Evolutionary conservation across 352 stramenopile species (phyloP).

Genomic region (Pythium utonaiense): DNA sequence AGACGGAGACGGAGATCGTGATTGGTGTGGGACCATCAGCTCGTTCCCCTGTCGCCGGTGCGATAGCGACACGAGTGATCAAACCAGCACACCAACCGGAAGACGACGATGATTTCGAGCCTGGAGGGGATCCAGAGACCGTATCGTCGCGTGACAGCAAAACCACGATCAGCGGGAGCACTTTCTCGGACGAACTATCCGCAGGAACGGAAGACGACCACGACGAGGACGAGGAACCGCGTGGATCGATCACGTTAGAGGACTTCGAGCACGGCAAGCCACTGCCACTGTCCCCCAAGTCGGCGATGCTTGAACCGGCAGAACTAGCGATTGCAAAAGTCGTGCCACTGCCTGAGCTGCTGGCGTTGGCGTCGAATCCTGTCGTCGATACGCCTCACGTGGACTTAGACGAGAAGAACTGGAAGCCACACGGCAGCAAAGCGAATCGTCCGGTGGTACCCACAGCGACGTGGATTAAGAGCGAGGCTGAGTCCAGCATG

Average conservation of each 20-base stretch:
- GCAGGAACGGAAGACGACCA: neutral
- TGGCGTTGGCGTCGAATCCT: slow-evolving; percentile 27
- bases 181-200: slow-evolving; percentile 2
- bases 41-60: slow-evolving; percentile 8
- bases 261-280: slow-evolving; percentile 53
- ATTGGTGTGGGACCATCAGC: slow-evolving; percentile 21
- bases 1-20: slow-evolving; percentile 56
- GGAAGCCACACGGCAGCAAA: neutral
- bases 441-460: no score
- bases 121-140: neutral
- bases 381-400: slow-evolving; percentile 12
- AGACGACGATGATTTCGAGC: neutral
- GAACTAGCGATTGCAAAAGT: neutral
- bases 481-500: slow-evolving; percentile 14
- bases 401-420: slow-evolving; percentile 5
- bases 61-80: neutral
- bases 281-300: slow-evolving; percentile 14
- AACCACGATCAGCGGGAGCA: slow-evolving; percentile 8
- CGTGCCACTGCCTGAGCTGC: slow-evolving; percentile 18
- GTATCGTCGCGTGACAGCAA: slow-evolving; percentile 12
- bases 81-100: neutral
- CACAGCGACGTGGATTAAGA: slow-evolving; percentile 16
- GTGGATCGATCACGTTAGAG: slow-evolving; percentile 43
- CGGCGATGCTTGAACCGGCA: neutral
- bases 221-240: slow-evolving; percentile 1